Conservation (phyloP, 2,329 filamentous ascomycete genomes). For the Phialemoniopsis sp. region DNA sequence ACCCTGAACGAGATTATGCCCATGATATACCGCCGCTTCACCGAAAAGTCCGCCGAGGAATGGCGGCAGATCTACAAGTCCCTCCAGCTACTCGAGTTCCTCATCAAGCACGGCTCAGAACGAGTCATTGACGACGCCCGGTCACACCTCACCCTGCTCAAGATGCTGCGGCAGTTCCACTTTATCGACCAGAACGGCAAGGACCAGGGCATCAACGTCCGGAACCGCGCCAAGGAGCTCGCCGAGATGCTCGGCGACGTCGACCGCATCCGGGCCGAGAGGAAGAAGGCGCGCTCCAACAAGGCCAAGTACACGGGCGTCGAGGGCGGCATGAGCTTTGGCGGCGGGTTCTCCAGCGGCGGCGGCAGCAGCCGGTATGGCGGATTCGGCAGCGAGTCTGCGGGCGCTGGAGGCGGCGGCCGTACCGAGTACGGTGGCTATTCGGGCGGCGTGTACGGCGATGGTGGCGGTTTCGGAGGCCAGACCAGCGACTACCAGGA, state of each 20-base stretch:
- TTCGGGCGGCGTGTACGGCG: slow-evolving; percentile 80
- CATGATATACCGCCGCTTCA: slow-evolving; percentile 99
- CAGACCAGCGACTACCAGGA: slow-evolving; percentile 69
- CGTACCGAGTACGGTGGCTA: slow-evolving; percentile 50
- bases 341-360: slow-evolving; percentile 49
- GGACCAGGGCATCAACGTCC: slow-evolving; percentile 95
- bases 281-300: slow-evolving; percentile 86
- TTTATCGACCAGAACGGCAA: slow-evolving; percentile 96
- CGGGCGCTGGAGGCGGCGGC: slow-evolving; percentile 62
- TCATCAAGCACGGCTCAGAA: slow-evolving; percentile 97
- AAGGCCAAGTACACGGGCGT: slow-evolving; percentile 95
- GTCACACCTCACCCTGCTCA: slow-evolving; percentile 89
- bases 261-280: slow-evolving; percentile 74
- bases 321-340: slow-evolving; percentile 69
- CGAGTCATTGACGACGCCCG: slow-evolving; percentile 95
- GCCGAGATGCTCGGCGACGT: slow-evolving; percentile 91
- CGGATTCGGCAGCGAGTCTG: slow-evolving; percentile 87
- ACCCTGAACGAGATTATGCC: slow-evolving; percentile 99
- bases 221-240: slow-evolving; percentile 93
- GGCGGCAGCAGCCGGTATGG: slow-evolving; percentile 62
- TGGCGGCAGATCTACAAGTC: slow-evolving; percentile 99
- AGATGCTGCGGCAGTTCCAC: slow-evolving; percentile 98
- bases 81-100: slow-evolving; percentile 87
- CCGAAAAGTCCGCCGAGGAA: slow-evolving; percentile 95
- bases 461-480: slow-evolving; percentile 89